phyloP scores from a whole-genome alignment of 1,284 basidiomycete species.

The Hymenochaete sp. region DNA sequence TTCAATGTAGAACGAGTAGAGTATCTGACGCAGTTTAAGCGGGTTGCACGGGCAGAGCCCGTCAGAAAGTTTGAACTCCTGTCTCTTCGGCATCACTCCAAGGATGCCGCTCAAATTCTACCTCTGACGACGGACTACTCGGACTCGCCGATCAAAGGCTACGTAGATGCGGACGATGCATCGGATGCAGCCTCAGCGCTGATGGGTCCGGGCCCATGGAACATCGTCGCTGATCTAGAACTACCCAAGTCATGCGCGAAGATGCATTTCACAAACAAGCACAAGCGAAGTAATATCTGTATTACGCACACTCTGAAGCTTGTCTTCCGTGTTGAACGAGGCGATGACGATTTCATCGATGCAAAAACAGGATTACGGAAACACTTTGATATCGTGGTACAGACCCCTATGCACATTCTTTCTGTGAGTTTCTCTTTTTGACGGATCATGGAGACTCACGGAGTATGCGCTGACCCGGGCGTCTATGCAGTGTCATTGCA shows the following conservation, averaged over 20 bases:
- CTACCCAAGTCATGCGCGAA: slow-evolving; percentile 47
- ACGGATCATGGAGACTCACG: not conserved
- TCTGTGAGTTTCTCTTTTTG: slow-evolving; percentile 45
- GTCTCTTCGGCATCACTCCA: slow-evolving; percentile 48
- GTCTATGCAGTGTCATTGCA: slow-evolving; percentile 60
- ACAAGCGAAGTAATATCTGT: slow-evolving; percentile 71
- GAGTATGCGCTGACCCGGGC: not conserved
- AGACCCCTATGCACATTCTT: slow-evolving; percentile 71
- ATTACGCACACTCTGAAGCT: slow-evolving; percentile 79
- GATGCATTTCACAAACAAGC: slow-evolving; percentile 78
- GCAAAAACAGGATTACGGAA: slow-evolving; percentile 64
- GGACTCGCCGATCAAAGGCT: slow-evolving; percentile 43
- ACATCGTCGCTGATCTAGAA: slow-evolving; percentile 45
- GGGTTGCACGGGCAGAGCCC: slow-evolving; percentile 72
- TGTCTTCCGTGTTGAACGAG: slow-evolving; percentile 77
- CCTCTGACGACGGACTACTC: slow-evolving; percentile 57
- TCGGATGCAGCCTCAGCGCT: slow-evolving; percentile 50
- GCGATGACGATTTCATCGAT: slow-evolving; percentile 60
- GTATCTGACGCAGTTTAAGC: slow-evolving; percentile 64
- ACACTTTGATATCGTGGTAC: slow-evolving; percentile 87
- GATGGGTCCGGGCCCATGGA: slow-evolving; percentile 73
- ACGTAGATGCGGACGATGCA: slow-evolving; percentile 32
- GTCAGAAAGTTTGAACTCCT: slow-evolving; percentile 62
- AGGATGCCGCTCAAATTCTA: slow-evolving; percentile 46
- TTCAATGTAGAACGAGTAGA: slow-evolving; percentile 60